Evolutionary conservation across 192 early-diverging fungal species (phyloP), one percentile per base, ranked within the genome.

Genomic region (Coemansia sp.): DNA sequence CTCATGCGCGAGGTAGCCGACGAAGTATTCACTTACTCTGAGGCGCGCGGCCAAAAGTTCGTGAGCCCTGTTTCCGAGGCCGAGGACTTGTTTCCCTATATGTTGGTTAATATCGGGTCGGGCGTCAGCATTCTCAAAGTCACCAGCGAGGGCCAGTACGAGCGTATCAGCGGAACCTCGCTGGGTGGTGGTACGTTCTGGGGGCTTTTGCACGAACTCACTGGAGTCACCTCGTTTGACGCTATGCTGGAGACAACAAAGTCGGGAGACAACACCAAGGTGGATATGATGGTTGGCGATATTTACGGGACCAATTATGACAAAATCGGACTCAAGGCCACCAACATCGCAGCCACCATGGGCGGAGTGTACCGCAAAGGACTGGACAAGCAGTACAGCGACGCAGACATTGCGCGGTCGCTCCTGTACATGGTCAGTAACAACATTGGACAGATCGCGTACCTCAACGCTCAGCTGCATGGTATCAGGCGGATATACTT

Each of bases 381-480:
- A 28, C 87, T 91, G 10, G 86, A 87, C 47, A 83, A 74, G 26
- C 83, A 85, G 59, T 91, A 94, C 72, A 84, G 78, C 35, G 85
- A 89, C 44, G 87, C 89, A 42, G 97, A 99, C 70, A 92, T 99
- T 65, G 89, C 94, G 6, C 85, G 92, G 57, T 93, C 92, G 61
- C 80, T 99, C 59, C 86, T 99, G 63, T 97, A 92, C 81, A 94
- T 99, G 92, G 91, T 99, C 61, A 82, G 94, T 77, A 99, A 99
- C 86, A 99, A 97, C 76, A 94, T 99, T 87, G 96, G 97, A 10
- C 97, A 99, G 77, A 98, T 99, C 63, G 97, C 96, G 0, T 99
- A 96, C 66, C 82, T 99, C 63, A 98, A 98, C 72, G 97, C 97
- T 7, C 90, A 95, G 73, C 88, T 91, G 30, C 96, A 98, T 83